Conservation (phyloP, 2,329 filamentous ascomycete genomes). For the Cordyceps tenuipes region DNA sequence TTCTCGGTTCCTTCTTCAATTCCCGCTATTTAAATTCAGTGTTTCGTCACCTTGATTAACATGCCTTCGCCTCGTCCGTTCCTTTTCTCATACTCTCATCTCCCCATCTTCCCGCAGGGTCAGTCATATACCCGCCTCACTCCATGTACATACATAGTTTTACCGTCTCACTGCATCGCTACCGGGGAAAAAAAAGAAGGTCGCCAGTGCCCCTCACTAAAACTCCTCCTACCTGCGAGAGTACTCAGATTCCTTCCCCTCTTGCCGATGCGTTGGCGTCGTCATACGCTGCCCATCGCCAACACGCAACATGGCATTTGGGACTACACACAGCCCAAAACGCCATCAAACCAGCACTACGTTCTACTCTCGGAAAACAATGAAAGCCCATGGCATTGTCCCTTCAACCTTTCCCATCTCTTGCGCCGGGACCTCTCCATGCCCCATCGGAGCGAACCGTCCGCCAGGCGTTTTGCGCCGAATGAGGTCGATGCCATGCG, state of each 20-base stretch:
- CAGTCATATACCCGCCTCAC: too few species aligned
- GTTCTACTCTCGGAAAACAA: neutral
- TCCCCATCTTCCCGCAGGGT: too few species aligned
- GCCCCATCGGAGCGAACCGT: neutral
- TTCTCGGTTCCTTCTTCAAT: too few species aligned
- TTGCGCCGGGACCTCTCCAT: neutral
- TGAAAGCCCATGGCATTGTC: too few species aligned
- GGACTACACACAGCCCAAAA: neutral
- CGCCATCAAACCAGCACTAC: slow-evolving; percentile 2
- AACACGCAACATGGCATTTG: neutral
- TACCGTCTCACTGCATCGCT: too few species aligned
- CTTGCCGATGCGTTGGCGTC: neutral
- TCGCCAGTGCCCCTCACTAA: neutral
- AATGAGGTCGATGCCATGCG: neutral
- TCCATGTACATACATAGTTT: too few species aligned
- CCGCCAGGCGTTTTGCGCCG: neutral
- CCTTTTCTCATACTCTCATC: too few species aligned
- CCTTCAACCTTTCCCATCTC: neutral
- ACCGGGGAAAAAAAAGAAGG: too few species aligned
- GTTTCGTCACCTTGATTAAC: too few species aligned
- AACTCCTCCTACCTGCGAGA: neutral
- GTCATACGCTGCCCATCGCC: neutral
- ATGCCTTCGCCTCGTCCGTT: too few species aligned
- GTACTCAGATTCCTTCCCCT: neutral
- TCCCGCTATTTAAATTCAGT: too few species aligned